Base-by-base conservation (phyloP, 1,139 yeast species). In the Candida dubliniensis region DNA sequence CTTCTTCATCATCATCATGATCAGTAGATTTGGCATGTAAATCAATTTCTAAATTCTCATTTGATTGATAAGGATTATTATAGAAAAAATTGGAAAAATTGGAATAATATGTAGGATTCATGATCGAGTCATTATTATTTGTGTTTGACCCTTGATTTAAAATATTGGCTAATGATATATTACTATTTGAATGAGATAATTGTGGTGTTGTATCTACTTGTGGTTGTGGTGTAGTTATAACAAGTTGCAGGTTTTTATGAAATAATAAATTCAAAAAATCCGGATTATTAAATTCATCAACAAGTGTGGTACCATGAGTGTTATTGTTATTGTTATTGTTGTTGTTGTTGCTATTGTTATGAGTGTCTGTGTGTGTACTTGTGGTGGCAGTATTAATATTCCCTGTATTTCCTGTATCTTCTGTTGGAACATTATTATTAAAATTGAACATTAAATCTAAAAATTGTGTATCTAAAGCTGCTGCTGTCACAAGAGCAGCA, bases 401-500 rank as follows among this genome's bases (percentile, higher is more conserved):
- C n/a, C n/a, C n/a, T n/a, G n/a, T 18, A 18, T 18, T 18, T 4
- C 23, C 5, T 4, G 23, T 18, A 18, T 18, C 23, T 4, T 18
- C 23, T 18, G 23, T 18, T 40, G 43, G 36, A 13, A 42, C 35
- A 35, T 27, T 40, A 43, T 46, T 33, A 36, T 50, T 35, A 42
- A 41, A 44, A 36, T 47, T 47, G 46, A 71, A 72, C 66, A 78
- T 72, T 54, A 80, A 68, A 45, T 82, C 86, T 13, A 81, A 63
- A 46, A 79, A 76, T 46, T 79, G 81, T 0, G 81, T 71, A 49
- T 80, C 84, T 40, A 83, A 68, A 0, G 89, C 89, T 8, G 88
- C 86, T 0, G 89, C 89, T 0, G 90, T 83, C 46, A 84, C 66
- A 30, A 84, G 61, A 0, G 89, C 90, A 54, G 84, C 90, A 52